phyloP scores from a whole-genome alignment of 192 early-diverging fungal genomes.

The Backusella sp. region DNA sequence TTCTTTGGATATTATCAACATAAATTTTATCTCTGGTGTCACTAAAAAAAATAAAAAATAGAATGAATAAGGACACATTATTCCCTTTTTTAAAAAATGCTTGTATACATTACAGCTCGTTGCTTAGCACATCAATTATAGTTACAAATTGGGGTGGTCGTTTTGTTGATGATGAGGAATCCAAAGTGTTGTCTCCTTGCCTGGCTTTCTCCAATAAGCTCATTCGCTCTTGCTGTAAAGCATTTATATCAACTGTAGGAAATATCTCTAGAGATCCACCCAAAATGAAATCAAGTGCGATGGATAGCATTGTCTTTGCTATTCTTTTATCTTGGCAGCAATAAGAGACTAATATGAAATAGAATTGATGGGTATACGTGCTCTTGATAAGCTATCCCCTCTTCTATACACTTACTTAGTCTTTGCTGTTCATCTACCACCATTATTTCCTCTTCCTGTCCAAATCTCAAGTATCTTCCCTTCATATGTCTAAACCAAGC shows the following conservation, averaged over 20 bases:
- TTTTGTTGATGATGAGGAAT: background rate
- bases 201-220: conserved; percentile 15
- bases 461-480: conserved; percentile 17
- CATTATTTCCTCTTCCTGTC: conserved; percentile 7
- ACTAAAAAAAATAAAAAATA: background rate
- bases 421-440: conserved; percentile 12
- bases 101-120: conserved; percentile 11
- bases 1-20: conserved; percentile 29
- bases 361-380: background rate
- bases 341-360: conserved; percentile 5
- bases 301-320: conserved; percentile 18
- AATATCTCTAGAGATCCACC: conserved; percentile 18
- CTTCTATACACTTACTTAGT: background rate
- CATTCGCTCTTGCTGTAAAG: conserved; percentile 15
- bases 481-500: conserved; percentile 33
- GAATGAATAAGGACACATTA: background rate
- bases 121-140: conserved; percentile 3
- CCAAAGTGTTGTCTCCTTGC: background rate
- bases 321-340: conserved; percentile 12
- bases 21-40: conserved; percentile 29
- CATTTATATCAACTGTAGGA: conserved; percentile 17
- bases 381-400: too few species aligned
- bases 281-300: conserved; percentile 13
- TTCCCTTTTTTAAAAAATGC: background rate
- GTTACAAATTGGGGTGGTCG: conserved; percentile 21